Evolutionary conservation across 2,329 filamentous ascomycete species (phyloP).

Genomic region (Epichloe aotearoae): DNA sequence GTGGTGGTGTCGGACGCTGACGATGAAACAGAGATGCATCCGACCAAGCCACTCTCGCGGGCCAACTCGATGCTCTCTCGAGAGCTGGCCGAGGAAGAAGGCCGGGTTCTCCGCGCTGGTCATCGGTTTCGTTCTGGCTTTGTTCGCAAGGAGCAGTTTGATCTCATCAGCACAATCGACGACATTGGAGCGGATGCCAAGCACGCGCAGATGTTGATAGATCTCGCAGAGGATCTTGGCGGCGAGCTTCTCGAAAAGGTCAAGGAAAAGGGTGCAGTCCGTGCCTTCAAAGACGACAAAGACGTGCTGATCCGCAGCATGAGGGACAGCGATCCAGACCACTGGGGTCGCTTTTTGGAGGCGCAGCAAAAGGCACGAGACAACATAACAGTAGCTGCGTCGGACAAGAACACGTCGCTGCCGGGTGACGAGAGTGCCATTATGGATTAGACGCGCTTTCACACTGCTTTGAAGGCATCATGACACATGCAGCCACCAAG

Average conservation of each 20-base stretch:
- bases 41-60: constrained; percentile 30
- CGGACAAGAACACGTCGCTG: constrained; percentile 12
- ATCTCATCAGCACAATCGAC: constrained; percentile 34
- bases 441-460: constrained; percentile 19
- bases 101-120: constrained; percentile 39
- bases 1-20: constrained; percentile 32
- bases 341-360: constrained; percentile 51
- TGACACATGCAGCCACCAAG: too few species aligned
- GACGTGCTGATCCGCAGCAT: constrained; percentile 35
- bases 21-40: constrained; percentile 32
- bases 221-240: constrained; percentile 49
- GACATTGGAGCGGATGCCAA: constrained; percentile 37
- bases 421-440: constrained; percentile 28
- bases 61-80: constrained; percentile 41
- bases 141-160: constrained; percentile 37
- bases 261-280: constrained; percentile 44
- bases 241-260: constrained; percentile 45
- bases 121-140: constrained; percentile 43
- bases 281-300: constrained; percentile 46
- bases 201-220: constrained; percentile 40
- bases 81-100: constrained; percentile 43
- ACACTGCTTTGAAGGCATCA: too few species aligned
- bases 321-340: constrained; percentile 49
- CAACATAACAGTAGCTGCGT: constrained; percentile 29
- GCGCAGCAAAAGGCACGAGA: constrained; percentile 45